Evolutionary conservation across 2,329 filamentous ascomycete genomes (phyloP).

Genomic region (Daldinia eschscholtzii): DNA sequence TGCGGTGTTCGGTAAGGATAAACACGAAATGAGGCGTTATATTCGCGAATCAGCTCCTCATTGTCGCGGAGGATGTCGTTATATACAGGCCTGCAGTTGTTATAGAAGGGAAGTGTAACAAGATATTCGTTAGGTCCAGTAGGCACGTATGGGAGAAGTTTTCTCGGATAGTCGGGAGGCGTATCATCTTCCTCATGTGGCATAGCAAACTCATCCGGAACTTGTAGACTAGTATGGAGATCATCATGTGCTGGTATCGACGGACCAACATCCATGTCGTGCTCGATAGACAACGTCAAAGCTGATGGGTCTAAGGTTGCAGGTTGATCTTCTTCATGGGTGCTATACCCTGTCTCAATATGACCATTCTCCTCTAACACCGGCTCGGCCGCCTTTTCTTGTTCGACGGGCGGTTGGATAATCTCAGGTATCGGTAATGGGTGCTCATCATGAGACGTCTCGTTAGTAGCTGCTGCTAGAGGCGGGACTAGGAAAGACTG

Average conservation of each 20-base stretch:
- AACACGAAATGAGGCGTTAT: conserved; percentile 58
- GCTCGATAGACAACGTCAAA: conserved; percentile 52
- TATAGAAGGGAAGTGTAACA: conserved; percentile 69
- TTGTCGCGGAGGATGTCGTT: conserved; percentile 62
- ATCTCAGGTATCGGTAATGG: conserved; percentile 30
- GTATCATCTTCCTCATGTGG: conserved; percentile 38
- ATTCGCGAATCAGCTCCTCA: conserved; percentile 59
- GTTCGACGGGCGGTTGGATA: conserved; percentile 10
- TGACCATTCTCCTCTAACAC: conserved; percentile 25
- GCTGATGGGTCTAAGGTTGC: conserved; percentile 50
- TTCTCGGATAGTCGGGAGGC: conserved; percentile 41
- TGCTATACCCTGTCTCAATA: conserved; percentile 30
- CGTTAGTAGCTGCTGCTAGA: conserved; percentile 26
- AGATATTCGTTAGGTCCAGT: conserved; percentile 59
- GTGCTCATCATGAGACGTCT: conserved; percentile 19
- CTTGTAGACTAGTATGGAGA: conserved; percentile 25
- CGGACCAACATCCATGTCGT: conserved; percentile 47
- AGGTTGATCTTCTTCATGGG: conserved; percentile 45
- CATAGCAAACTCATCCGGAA: conserved; percentile 31
- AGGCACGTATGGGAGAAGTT: conserved; percentile 46
- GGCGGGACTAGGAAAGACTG: conserved; percentile 34
- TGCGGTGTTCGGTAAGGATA: conserved; percentile 58
- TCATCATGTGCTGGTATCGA: conserved; percentile 49
- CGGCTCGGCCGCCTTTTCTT: conserved; percentile 24
- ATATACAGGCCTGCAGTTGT: conserved; percentile 66